Conservation (phyloP, 257 asterid genomes). For the Nicotiana sylvestris region DNA sequence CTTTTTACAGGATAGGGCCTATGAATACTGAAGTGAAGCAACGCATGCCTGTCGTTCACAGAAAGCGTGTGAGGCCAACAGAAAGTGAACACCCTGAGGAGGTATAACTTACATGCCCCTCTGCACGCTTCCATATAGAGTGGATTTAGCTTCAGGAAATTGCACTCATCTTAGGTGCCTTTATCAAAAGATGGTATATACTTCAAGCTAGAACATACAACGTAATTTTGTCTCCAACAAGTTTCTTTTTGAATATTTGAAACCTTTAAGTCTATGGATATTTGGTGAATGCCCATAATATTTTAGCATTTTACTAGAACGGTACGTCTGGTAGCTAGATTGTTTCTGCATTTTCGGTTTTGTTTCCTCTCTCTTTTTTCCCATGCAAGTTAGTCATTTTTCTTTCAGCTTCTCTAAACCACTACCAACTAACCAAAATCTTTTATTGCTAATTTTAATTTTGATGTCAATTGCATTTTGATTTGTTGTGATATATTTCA, state of each 20-base stretch:
- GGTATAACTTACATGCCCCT: slow-evolving; percentile 30
- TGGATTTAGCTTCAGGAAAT: background rate
- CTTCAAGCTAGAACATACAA: background rate
- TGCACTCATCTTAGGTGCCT: background rate
- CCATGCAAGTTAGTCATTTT: background rate
- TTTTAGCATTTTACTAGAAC: background rate
- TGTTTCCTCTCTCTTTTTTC: background rate
- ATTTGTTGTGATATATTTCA: slow-evolving; percentile 22
- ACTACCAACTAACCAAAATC: background rate
- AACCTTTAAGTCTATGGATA: background rate
- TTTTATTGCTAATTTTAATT: background rate
- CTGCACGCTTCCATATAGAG: background rate
- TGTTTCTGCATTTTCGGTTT: background rate
- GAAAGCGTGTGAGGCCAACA: slow-evolving; percentile 53
- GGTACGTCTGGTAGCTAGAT: background rate
- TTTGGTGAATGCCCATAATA: background rate
- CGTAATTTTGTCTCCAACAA: background rate
- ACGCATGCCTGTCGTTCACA: slow-evolving; percentile 50
- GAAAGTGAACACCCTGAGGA: slow-evolving; percentile 69
- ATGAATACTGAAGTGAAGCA: slow-evolving; percentile 78
- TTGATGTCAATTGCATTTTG: background rate
- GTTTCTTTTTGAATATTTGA: background rate
- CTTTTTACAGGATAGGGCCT: slow-evolving; percentile 73
- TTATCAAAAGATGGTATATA: too few species aligned
- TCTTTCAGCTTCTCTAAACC: background rate